Percentiles rank a stretch among this genome's conserved stretches.
These are phyloP conservation scores for Pseudopyricularia cyperi DNA, from an alignment of 2,329 filamentous ascomycete species.

Conservation along the genomic window DNA sequence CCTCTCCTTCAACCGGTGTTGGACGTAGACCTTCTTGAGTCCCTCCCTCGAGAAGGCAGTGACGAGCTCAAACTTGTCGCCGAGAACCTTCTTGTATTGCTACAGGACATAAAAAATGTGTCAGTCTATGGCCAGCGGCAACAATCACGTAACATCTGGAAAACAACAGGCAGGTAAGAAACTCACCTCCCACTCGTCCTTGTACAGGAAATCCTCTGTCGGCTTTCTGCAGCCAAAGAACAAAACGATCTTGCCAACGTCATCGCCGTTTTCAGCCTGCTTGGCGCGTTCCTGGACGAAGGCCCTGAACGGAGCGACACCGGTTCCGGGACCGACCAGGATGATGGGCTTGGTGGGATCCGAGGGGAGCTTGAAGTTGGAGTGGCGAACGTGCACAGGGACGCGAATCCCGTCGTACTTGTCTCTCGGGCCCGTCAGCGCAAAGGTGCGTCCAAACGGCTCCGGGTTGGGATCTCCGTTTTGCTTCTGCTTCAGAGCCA, in stretches of 20 bases:
- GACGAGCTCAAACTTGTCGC: constrained; percentile 80
- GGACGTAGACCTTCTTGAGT: constrained; percentile 87
- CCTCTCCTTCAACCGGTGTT: constrained; percentile 78
- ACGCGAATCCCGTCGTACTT: constrained; percentile 95
- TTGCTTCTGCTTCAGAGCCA: constrained; percentile 94
- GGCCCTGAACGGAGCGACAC: constrained; percentile 88
- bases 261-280: constrained; percentile 64
- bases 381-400: constrained; percentile 90
- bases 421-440: constrained; percentile 80
- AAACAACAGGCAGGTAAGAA: too few species aligned
- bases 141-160: background rate
- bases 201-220: constrained; percentile 86
- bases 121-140: background rate
- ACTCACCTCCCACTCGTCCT: constrained; percentile 87
- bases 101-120: constrained; percentile 19
- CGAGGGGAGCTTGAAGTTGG: constrained; percentile 97
- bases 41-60: constrained; percentile 91
- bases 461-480: constrained; percentile 74
- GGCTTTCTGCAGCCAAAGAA: constrained; percentile 91
- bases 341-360: constrained; percentile 90
- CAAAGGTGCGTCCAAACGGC: constrained; percentile 73
- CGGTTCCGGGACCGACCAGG: constrained; percentile 91
- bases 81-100: constrained; percentile 72
- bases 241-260: constrained; percentile 74
- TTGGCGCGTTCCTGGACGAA: constrained; percentile 91